Percentiles rank a stretch among this genome's conserved stretches.
These are phyloP conservation scores for Pythium rhizo-oryzae DNA, from an alignment of 352 stramenopile species.

Conservation along the genomic window DNA sequence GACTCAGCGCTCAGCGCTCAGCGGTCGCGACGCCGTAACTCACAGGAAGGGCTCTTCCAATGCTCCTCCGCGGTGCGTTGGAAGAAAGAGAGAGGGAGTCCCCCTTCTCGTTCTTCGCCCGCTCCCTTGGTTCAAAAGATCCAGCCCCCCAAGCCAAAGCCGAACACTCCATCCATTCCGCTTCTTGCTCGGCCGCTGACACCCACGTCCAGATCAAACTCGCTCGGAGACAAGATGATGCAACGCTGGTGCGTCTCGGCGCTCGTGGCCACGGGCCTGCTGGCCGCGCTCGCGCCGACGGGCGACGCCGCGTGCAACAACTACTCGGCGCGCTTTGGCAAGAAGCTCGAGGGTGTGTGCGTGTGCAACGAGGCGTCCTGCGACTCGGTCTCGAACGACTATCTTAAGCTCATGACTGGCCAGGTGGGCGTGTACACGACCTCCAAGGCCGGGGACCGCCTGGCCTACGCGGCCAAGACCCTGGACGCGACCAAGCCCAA, in stretches of 20 bases:
- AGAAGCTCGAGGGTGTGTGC: constrained; percentile 52
- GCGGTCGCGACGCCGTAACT: too few relatives aligned
- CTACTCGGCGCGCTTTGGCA: constrained; percentile 45
- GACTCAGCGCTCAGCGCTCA: too few relatives aligned
- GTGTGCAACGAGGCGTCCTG: constrained; percentile 57
- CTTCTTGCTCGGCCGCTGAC: neutral
- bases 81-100: too few relatives aligned
- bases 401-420: constrained; percentile 34
- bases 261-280: constrained; percentile 48
- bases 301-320: constrained; percentile 43
- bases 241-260: constrained; percentile 10
- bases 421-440: constrained; percentile 55
- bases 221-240: constrained; percentile 7
- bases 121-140: neutral
- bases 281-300: constrained; percentile 62
- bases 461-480: constrained; percentile 47
- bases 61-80: too few relatives aligned
- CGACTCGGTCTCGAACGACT: constrained; percentile 54
- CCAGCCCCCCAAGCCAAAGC: neutral
- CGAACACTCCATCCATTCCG: neutral
- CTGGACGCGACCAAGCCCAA: constrained; percentile 33
- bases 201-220: neutral
- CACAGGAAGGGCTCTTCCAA: too few relatives aligned
- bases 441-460: constrained; percentile 47
- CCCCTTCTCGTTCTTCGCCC: too few relatives aligned